Evolutionary conservation across 108 stramenopile species (phyloP), one percentile per base, ranked within the genome.

Genomic region (Bacterosira constricta): DNA sequence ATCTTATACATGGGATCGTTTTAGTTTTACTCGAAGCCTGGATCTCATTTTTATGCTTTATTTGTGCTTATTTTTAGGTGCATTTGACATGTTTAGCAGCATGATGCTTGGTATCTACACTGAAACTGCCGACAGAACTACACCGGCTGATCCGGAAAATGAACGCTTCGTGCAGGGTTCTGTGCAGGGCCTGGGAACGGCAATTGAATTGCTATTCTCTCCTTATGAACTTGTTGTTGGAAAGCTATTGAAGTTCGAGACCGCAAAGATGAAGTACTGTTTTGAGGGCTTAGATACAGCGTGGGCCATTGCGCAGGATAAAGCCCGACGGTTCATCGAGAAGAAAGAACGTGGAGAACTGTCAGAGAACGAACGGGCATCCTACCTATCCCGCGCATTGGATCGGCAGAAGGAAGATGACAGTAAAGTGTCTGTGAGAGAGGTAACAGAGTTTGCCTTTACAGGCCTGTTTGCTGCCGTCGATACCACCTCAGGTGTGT

Each of bases 61-160:
- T n/a, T n/a, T n/a, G n/a, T n/a, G n/a, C 37, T 47, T 60, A 17
- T 65, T 64, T 54, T 30, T 36, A 15, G 15, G 37, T 21, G 26
- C 69, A 20, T 71, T 77, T 39, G 76, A 77, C 41, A 60, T 77
- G 76, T 77, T 77, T 55, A 12, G 17, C 7, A 53, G 20, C 53
- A 38, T 77, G 38, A 54, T 77, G 53, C 53, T 77, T 64, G 76
- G 76, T 12, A 36, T 71, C 31, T 29, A 61, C 6, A 38, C 61
- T 17, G 21, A 49, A 10, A 3, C 63, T 21, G 61, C 75, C 27
- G 75, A 74, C 37, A 63, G 49, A 12, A 32, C 4, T 5, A n/a
- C 23, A 6, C 1, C 11, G n/a, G n/a, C n/a, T n/a, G n/a, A n/a
- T n/a, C n/a, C n/a, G n/a, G n/a, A n/a, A n/a, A n/a, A n/a, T n/a